Evolutionary conservation across 1,284 basidiomycete genomes (phyloP).

Genomic region (Fomitopsis betulina): DNA sequence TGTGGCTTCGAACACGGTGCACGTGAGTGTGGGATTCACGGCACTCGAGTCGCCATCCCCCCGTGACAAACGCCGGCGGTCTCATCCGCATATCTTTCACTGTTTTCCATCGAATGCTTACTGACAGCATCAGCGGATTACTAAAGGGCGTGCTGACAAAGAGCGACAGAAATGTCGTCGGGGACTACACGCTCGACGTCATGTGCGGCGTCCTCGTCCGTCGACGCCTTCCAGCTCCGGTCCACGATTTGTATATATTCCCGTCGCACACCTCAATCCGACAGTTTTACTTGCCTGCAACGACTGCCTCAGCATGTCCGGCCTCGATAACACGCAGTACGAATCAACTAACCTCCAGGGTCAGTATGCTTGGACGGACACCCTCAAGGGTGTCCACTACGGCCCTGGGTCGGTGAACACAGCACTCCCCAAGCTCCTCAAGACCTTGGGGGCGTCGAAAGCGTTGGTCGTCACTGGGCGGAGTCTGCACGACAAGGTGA

Average conservation of each 20-base stretch:
- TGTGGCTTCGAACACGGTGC: neutral
- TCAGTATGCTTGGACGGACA: conserved; percentile 58
- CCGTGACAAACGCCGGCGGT: no score
- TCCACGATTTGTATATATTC: neutral
- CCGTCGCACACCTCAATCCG: neutral
- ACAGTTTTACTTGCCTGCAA: neutral
- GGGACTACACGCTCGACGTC: neutral
- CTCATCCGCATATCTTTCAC: no score
- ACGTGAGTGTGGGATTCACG: neutral
- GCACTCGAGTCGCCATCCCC: neutral
- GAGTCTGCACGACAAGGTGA: conserved; percentile 61
- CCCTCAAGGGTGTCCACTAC: conserved; percentile 61
- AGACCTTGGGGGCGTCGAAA: conserved; percentile 50
- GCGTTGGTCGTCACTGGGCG: conserved; percentile 70
- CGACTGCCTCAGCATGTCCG: conserved; percentile 15
- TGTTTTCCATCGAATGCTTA: neutral
- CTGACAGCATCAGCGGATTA: no score
- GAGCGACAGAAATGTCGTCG: neutral
- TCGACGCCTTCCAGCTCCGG: neutral
- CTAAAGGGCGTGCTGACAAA: neutral
- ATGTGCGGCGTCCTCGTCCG: neutral
- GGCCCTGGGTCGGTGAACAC: conserved; percentile 59
- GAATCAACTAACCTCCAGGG: conserved; percentile 32
- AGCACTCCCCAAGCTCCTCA: conserved; percentile 58
- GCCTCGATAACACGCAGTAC: conserved; percentile 12